Conservation (phyloP, 1,284 basidiomycete species). For the Termitomyces sp. region DNA sequence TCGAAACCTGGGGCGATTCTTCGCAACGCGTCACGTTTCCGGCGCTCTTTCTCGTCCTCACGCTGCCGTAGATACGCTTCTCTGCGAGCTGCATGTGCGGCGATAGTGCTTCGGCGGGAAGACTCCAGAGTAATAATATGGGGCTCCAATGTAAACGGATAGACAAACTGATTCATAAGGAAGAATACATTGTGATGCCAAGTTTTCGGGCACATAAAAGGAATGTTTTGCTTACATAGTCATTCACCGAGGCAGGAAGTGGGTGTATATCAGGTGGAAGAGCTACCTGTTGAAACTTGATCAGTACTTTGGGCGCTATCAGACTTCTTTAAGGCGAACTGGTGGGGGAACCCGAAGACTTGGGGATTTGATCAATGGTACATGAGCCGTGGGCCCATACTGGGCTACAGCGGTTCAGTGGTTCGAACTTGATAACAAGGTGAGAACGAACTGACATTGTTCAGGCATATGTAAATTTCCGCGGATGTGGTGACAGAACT, state of each 20-base stretch:
- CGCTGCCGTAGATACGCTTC: conserved; percentile 66
- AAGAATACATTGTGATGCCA: neutral
- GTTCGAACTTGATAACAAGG: neutral
- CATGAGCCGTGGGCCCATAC: conserved; percentile 67
- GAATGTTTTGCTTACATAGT: conserved; percentile 62
- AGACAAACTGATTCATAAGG: conserved; percentile 67
- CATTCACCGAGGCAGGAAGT: conserved; percentile 80
- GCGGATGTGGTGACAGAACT: neutral
- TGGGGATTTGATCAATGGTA: conserved; percentile 88
- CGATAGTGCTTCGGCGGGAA: conserved; percentile 61
- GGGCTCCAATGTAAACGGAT: conserved; percentile 87
- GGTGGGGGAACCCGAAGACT: conserved; percentile 80
- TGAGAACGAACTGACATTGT: conserved; percentile 24
- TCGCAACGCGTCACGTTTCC: conserved; percentile 70
- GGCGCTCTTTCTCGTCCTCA: conserved; percentile 72
- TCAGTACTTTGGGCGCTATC: conserved; percentile 10
- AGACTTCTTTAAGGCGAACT: conserved; percentile 38
- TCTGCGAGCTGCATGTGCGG: conserved; percentile 59
- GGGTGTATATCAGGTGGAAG: conserved; percentile 89
- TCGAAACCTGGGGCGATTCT: conserved; percentile 74
- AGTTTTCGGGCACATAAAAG: neutral
- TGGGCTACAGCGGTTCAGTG: conserved; percentile 38
- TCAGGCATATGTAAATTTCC: conserved; percentile 22
- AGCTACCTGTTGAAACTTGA: conserved; percentile 51
- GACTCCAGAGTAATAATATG: conserved; percentile 74